Evolutionary conservation across 805 yeast genomes (phyloP), one percentile per base, ranked within the genome.

Genomic region (Ogataea populi-albae): DNA sequence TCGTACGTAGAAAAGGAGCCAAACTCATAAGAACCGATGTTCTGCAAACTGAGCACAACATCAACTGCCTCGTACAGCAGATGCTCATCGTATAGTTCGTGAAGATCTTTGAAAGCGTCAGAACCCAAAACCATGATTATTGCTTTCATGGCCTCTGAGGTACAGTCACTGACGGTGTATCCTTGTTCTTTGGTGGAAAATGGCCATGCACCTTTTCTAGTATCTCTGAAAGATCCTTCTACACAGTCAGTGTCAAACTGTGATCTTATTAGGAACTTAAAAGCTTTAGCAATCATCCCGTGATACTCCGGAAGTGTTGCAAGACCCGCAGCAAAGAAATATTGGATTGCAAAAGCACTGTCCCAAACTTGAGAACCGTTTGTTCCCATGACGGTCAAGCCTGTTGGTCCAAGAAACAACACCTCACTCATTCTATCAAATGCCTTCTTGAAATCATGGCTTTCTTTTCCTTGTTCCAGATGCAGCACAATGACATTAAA

Each of bases 281-380:
- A 88, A 0, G 86, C 84, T 8, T 68, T 65, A n/a, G 69, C 68
- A 14, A 93, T 75, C 47, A 77, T 66, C 5, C 75, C 74, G 30
- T 75, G 75, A 56, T 75, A 86, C 55, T 81, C 78, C 1, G 84
- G 79, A 22, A 68, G 49, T 19, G 79, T 82, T 3, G 86, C 89
- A 23, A 89, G 61, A 0, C 95, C 96, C 0, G 95, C 85, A 51
- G 74, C 66, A 41, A 86, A 79, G 43, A 77, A 73, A 52, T 86
- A 86, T 55, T 93, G 98, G 17, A 93, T 68, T 37, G 86, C 83
- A 64, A 93, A 91, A 0, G 97, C 89, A 18, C 81, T 80, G 60
- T 93, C 99, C 98, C 99, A 93, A 1, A 83, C 89, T 62, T 93
- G 99, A 0, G 86, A 86, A 17, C 99, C 99, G 59, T 93, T 93